Evolutionary conservation across 768 basidiomycete species (phyloP), one percentile per base, ranked within the genome.

Genomic region (Xerocomellus chrysenteron): DNA sequence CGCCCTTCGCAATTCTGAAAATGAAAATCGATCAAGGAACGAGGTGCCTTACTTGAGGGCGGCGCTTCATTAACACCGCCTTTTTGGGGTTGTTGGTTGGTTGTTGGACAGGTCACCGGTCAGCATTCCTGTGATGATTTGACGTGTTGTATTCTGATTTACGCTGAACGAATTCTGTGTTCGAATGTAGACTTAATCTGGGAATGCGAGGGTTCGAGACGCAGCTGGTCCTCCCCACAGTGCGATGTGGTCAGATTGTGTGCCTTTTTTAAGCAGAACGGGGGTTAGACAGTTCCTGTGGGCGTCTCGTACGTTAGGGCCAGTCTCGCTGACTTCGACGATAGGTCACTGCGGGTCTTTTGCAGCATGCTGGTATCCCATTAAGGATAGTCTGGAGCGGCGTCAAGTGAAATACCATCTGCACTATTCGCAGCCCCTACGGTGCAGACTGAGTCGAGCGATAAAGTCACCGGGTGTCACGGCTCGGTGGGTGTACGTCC

Each of bases 1-100:
- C 33, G 37, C 40, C 56, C 33, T 55, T 28, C 14, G 11, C 37
- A 9, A 33, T 58, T 60, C 64, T 58, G 67, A 58, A 69, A 55
- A 68, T 69, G 67, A 58, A 69, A 55, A 68, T 69, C 65, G 52
- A 67, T 64, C 52, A 67, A 57, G 67, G 67, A 68, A 68, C 59
- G 9, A 50, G 50, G 67, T 68, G 65, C 67, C 65, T 69, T 60
- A 54, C 28, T 49, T 46, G 53, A 56, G 60, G n/a, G 35, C 50
- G 66, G 63, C 37, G 50, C 42, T 57, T 56, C 57, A 55, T 55
- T 49, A 40, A 49, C 51, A 26, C 59, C 57, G 54, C 57, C 52
- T 32, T 52, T 57, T 54, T 17, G 51, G 35, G 52, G 45, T 21
- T 21, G 21, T 21, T 21, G 21, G 21, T 21, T 21, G 21, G 33